A percentile compares a stretch with the other conserved stretches of the same genome.
Conservation (phyloP, 768 basidiomycete genomes). For the Rubroboletus pulcherrimus region DNA sequence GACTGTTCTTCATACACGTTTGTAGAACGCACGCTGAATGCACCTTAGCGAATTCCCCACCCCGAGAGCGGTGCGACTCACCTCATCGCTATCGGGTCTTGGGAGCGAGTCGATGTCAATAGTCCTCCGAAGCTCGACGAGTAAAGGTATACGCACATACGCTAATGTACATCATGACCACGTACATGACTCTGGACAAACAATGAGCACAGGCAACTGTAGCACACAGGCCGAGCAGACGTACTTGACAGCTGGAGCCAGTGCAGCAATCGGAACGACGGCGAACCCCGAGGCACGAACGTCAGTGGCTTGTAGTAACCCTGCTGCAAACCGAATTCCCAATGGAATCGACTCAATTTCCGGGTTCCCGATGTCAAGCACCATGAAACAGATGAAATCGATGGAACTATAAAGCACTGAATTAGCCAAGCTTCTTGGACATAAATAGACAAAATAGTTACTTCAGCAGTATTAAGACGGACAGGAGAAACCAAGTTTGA, state of each 20-base stretch:
- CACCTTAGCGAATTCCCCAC: not conserved
- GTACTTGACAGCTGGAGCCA: constrained; percentile 89
- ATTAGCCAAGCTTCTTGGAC: not conserved
- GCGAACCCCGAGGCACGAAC: constrained; percentile 88
- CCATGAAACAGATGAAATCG: constrained; percentile 89
- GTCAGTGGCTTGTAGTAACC: constrained; percentile 72
- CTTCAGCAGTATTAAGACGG: constrained; percentile 67
- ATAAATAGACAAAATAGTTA: constrained; percentile 24
- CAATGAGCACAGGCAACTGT: not conserved
- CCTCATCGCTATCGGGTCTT: constrained; percentile 83
- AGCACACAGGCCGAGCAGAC: constrained; percentile 23
- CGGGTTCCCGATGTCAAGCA: constrained; percentile 81
- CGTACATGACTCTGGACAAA: constrained; percentile 65
- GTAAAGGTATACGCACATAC: constrained; percentile 52
- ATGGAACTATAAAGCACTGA: constrained; percentile 45
- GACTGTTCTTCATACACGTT: constrained; percentile 94
- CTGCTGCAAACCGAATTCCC: constrained; percentile 66
- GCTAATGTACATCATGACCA: constrained; percentile 92
- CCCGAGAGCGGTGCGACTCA: constrained; percentile 20
- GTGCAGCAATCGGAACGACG: constrained; percentile 63
- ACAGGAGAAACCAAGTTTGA: constrained; percentile 88
- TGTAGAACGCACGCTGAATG: constrained; percentile 75
- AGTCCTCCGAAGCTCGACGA: not conserved
- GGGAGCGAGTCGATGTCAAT: constrained; percentile 1
- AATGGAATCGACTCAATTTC: constrained; percentile 65